Evolutionary conservation across 208 protist species (phyloP).

Genomic region (Strigomonas oncopelti): DNA sequence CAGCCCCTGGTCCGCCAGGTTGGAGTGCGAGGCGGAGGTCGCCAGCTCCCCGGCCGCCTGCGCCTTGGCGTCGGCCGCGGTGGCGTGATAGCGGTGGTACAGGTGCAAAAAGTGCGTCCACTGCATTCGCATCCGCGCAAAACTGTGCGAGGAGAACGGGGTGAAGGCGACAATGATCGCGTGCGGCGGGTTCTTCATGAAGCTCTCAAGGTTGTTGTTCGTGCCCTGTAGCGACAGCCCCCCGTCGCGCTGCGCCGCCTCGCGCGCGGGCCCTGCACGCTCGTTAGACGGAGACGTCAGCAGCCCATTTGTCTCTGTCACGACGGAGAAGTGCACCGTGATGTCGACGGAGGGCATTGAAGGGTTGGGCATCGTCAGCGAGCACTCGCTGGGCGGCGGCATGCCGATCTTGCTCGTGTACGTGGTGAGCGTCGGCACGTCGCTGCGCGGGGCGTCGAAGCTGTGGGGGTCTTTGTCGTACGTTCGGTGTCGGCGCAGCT

Average conservation of each 20-base stretch:
- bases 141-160: constrained; percentile 31
- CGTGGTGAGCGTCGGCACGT: background rate
- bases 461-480: background rate
- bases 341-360: constrained; percentile 52
- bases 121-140: constrained; percentile 26
- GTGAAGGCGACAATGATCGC: constrained; percentile 30
- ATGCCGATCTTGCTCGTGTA: background rate
- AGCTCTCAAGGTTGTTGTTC: background rate
- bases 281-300: constrained; percentile 2
- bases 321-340: constrained; percentile 29
- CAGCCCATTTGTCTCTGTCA: constrained; percentile 23
- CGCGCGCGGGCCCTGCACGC: background rate
- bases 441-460: background rate
- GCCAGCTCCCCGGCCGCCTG: background rate
- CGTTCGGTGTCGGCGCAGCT: constrained; percentile 18
- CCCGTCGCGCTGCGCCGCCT: background rate
- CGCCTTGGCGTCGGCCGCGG: background rate
- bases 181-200: constrained; percentile 23
- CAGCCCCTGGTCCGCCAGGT: background rate
- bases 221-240: background rate
- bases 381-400: constrained; percentile 4
- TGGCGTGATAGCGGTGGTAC: background rate
- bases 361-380: constrained; percentile 36
- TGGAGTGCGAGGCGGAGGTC: background rate
- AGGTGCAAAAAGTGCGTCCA: constrained; percentile 24